Evolutionary conservation across 495 filamentous ascomycete species (phyloP), one percentile per base, ranked within the genome.

Genomic region (Penicillium argentinense): DNA sequence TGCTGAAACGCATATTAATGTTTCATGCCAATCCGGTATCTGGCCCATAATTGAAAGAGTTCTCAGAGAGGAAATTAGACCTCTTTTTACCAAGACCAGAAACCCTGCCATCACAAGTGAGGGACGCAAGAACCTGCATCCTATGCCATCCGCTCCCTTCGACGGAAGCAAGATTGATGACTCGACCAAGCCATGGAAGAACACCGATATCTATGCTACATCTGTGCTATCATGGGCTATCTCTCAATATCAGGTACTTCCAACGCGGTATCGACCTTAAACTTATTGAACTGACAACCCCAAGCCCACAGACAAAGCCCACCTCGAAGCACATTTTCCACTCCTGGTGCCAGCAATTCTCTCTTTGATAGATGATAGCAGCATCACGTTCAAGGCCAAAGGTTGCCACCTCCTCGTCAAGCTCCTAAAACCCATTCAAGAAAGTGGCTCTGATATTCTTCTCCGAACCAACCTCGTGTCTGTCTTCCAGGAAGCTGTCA

Each of bases 331-430:
- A 4, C 73, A 87, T 46, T 96, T 91, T 82, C 82, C 80, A 0
- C 77, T 95, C n/a, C 78, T 88, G 30, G 76, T 92, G n/a, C 93
- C 93, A 1, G 86, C 88, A 1, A 71, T 96, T 1, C 77, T 98
- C 3, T 80, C 85, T 3, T 72, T 97, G 2, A 74, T 89, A 40
- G 93, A 97, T 62, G 86, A 91, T 59, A 59, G 72, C 11, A 68
- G 75, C 33, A 66, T 77, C 1, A 30, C 63, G 0, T 69, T 82
- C 56, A 85, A 88, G 45, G 58, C 69, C 1, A 71, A 65, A 5
- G 90, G 85, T 9, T 85, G 89, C 26, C 51, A 57, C 2, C 64
- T 91, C 3, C 66, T 93, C 2, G 59, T 58, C 5, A 46, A 67
- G 0, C 79, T 97, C 33, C 77, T 96, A 17, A 64, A 67, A 5